phyloP scores from a whole-genome alignment of 768 basidiomycete species.

The Asterophora lycoperdoides region DNA sequence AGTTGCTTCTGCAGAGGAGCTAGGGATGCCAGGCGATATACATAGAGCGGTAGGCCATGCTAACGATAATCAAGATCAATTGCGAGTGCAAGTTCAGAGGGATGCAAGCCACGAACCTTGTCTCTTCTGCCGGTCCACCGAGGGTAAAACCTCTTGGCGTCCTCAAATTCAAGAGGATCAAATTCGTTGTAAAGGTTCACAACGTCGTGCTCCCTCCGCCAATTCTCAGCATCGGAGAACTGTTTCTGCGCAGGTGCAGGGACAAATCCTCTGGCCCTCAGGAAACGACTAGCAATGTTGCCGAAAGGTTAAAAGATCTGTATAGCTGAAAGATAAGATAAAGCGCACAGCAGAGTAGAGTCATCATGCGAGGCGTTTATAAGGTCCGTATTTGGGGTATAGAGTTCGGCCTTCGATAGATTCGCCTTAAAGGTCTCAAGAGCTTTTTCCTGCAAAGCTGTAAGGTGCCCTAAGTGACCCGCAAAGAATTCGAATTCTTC shows the following conservation, averaged over 20 bases:
- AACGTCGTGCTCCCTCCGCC: conserved; percentile 62
- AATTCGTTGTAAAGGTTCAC: conserved; percentile 60
- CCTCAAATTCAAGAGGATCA: conserved; percentile 54
- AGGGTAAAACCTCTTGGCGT: conserved; percentile 63
- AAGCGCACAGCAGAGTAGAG: conserved; percentile 56
- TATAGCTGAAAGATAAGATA: background rate
- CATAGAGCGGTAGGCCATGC: conserved; percentile 69
- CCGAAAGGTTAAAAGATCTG: background rate
- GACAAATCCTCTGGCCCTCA: conserved; percentile 74
- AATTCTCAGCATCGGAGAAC: conserved; percentile 62
- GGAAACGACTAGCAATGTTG: conserved; percentile 61
- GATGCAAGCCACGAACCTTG: conserved; percentile 41
- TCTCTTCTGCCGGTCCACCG: conserved; percentile 79
- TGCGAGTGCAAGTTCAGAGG: background rate
- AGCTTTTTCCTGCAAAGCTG: conserved; percentile 41
- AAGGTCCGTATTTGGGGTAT: conserved; percentile 32
- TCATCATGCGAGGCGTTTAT: conserved; percentile 56
- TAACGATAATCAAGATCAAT: conserved; percentile 19
- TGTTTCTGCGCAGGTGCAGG: conserved; percentile 60
- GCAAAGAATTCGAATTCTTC: conserved; percentile 23
- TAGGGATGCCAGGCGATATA: conserved; percentile 69
- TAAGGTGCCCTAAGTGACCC: conserved; percentile 54
- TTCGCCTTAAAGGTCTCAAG: conserved; percentile 51
- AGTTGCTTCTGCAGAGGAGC: conserved; percentile 57
- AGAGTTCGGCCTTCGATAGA: conserved; percentile 49